phyloP scores from a whole-genome alignment of 768 basidiomycete genomes.

The Heimioporus sp. region DNA sequence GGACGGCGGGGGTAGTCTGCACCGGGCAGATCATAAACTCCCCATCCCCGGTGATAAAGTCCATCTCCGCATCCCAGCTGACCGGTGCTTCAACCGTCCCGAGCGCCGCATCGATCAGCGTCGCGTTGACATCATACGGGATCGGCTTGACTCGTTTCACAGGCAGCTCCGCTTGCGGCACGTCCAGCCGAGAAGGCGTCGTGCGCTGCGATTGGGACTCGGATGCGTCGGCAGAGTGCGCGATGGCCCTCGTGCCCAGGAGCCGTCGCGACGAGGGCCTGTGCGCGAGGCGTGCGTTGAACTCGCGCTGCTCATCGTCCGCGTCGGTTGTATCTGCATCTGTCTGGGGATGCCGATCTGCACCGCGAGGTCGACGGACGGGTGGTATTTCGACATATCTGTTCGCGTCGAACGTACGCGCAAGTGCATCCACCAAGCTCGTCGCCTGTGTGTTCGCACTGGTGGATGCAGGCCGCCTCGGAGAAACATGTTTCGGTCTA shows the following conservation, averaged over 20 bases:
- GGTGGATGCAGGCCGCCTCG: neutral
- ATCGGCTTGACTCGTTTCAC: conserved; percentile 20
- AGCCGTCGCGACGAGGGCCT: conserved; percentile 2
- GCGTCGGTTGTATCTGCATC: conserved; percentile 23
- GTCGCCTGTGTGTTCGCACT: neutral
- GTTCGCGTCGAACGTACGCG: conserved; percentile 28
- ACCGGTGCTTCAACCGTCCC: conserved; percentile 22
- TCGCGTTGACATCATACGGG: conserved; percentile 18
- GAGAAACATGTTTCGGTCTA: neutral
- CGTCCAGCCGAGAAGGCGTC: neutral
- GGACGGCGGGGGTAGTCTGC: neutral
- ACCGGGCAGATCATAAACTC: neutral
- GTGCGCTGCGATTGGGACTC: conserved; percentile 15
- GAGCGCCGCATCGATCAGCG: conserved; percentile 20
- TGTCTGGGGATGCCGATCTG: conserved; percentile 1
- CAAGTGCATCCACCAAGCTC: conserved; percentile 23
- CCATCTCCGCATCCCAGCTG: conserved; percentile 13
- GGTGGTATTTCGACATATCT: neutral
- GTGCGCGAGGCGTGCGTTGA: conserved; percentile 13
- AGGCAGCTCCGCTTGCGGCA: conserved; percentile 4
- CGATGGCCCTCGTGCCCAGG: neutral
- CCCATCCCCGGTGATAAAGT: conserved; percentile 3
- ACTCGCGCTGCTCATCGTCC: conserved; percentile 15
- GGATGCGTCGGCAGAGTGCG: neutral
- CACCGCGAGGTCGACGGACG: neutral